Evolutionary conservation across 805 yeast genomes (phyloP), one percentile per base, ranked within the genome.

Genomic region (Saturnispora silvae): DNA sequence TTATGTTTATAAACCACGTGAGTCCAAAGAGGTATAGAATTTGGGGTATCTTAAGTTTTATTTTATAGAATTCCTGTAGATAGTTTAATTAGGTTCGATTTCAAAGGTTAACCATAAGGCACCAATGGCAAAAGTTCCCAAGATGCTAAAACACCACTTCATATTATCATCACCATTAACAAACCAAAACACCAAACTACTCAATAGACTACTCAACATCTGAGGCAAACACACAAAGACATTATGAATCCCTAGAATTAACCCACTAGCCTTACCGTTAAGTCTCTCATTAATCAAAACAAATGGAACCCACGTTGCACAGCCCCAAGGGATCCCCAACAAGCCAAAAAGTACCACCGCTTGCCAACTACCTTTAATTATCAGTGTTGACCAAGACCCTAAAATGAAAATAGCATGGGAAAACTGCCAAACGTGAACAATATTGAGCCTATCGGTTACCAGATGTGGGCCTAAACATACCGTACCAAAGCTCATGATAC

Each of bases 241-340:
- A 48, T 74, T 73, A 49, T 73, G 78, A 15, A 73, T 65, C 2
- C 77, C 78, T 40, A 74, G 50, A 26, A 73, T 61, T 3, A 72
- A 60, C 1, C 80, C 80, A 3, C 77, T 65, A 46, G 72, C 77
- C 42, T 10, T 22, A 8, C 24, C 24, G 7, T 6, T 25, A 5
- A 25, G n/a, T 10, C 15, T 5, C n/a, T 25, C 15, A 24, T 78
- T 69, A 9, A 76, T 72, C 27, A 76, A 48, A 1, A 74, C 75
- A 52, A 74, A 76, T 5, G 82, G 82, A 3, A 77, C 75, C 82
- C 82, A 76, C 14, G 73, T 61, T 0, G 80, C 76, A 41, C 63
- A 63, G 1, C 81, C 81, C 82, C 82, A 76, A 0, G 80, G 68
- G 16, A 75, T 56, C 3, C 82, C 82, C 31, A 74, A 50, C 13